Base-by-base conservation (phyloP, 176 grass and related monocot genomes). In the Rhynchospora pubera region DNA sequence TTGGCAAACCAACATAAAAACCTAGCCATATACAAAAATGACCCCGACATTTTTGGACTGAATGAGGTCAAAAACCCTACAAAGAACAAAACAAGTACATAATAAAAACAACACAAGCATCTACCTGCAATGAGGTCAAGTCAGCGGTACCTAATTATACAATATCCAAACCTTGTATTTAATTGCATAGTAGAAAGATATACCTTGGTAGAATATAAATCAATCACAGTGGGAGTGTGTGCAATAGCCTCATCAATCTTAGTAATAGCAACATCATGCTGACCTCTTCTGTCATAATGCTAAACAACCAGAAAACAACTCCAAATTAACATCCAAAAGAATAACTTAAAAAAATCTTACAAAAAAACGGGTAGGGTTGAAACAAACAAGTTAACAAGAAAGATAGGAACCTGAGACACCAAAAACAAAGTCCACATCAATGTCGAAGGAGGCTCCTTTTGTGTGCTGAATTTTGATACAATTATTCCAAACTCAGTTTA, bases 181-280 rank as follows among this genome's bases (percentile, higher is more conserved):
- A 48, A 56, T 9, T 18, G 72, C 47, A 32, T 28, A 30, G 59
- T 44, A 87, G 42, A 84, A 85, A 69, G 78, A 79, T 59, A 45
- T 19, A 99, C 89, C 97, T 99, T 99, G 65, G 87, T 85, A 46
- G 97, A 99, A 66, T 99, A 99, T n/a, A 99, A 96, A 91, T 99
- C 97, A 83, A 95, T 99, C 21, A 93, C 91, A 85, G 97, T 99
- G 71, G 93, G 97, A 16, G 93, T 99, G 78, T 99, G 93, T 5
- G 85, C 85, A 84, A 99, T 99, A 61, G 97, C 97, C 81, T 99
- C 89, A 63, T 96, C 86, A 55, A 99, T 95, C 89, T 99, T 99
- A 84, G 83, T 86, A 22, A 99, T 79, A 77, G 97, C 97, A 83
- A 85, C 55, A 39, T 87, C 87, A 89, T 91, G 87, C 45, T 91